Evolutionary conservation across 345 rosid genomes (phyloP).

Genomic region (Salix suchowensis): DNA sequence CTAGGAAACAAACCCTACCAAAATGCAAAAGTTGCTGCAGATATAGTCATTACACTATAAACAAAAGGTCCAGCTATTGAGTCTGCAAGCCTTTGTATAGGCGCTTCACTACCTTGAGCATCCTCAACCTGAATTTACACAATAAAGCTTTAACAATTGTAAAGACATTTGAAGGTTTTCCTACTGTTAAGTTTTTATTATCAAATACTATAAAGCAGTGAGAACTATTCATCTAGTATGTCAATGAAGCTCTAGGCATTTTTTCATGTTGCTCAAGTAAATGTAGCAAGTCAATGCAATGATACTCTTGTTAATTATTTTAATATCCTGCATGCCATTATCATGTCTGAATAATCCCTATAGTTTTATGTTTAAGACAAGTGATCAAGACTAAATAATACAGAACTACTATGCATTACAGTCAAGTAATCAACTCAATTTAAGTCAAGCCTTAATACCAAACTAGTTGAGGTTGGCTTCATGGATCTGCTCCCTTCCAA

Average conservation of each 20-base stretch:
- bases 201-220: neutral
- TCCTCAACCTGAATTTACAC: conserved; percentile 74
- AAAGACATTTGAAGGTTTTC: neutral
- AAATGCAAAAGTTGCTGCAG: conserved; percentile 86
- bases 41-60: conserved; percentile 69
- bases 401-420: neutral
- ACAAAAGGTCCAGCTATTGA: conserved; percentile 95
- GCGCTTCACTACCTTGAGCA: conserved; percentile 94
- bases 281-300: neutral
- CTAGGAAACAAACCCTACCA: conserved; percentile 47
- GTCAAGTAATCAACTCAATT: neutral
- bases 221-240: neutral
- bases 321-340: neutral
- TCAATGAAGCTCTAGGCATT: neutral
- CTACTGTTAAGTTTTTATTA: neutral
- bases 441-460: neutral
- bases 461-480: neutral
- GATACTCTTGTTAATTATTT: neutral
- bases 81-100: conserved; percentile 93
- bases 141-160: neutral
- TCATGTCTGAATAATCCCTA: neutral
- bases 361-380: neutral
- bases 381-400: neutral
- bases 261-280: neutral
- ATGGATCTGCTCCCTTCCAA: neutral